Percentiles rank a stretch among this genome's conserved stretches.
phyloP scores from a whole-genome alignment of 139 green algal species.

The Haematococcus lacustris region DNA sequence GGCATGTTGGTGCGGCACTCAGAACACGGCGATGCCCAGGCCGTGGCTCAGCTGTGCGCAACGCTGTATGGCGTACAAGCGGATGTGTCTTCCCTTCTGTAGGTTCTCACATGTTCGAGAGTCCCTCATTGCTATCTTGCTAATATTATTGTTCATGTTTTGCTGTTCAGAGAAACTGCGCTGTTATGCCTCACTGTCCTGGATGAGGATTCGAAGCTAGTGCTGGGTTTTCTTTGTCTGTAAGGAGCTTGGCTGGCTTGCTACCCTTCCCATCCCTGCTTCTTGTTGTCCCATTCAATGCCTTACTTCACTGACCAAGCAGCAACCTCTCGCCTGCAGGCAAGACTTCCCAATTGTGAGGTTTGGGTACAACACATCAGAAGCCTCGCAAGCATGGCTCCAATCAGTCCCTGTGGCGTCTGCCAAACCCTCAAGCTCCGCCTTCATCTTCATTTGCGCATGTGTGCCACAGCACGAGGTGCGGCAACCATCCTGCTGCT shows the following conservation, averaged over 20 bases:
- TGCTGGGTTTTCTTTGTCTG: conserved; percentile 36
- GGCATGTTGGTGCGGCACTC: too few species aligned
- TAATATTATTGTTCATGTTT: background rate
- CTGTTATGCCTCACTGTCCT: conserved; percentile 25
- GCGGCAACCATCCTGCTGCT: background rate
- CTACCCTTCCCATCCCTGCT: background rate
- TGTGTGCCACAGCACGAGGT: too few species aligned
- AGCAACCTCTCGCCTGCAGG: background rate
- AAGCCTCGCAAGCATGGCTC: background rate
- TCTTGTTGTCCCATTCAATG: background rate
- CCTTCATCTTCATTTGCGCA: background rate
- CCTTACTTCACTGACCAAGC: background rate
- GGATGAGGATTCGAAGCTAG: conserved; percentile 10
- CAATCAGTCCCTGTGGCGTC: background rate
- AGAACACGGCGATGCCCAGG: too few species aligned
- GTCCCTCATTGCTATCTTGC: too few species aligned
- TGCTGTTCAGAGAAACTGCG: conserved; percentile 20
- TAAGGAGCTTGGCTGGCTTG: conserved; percentile 10
- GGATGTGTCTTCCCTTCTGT: too few species aligned
- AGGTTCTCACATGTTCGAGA: too few species aligned
- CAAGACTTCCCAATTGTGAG: background rate
- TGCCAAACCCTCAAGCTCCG: background rate
- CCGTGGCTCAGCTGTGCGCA: too few species aligned
- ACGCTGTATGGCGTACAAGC: too few species aligned
- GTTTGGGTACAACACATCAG: background rate